These are phyloP conservation scores for Colletotrichum cuscutae DNA, from an alignment of 2,329 filamentous ascomycete species.

Conservation along the genomic window DNA sequence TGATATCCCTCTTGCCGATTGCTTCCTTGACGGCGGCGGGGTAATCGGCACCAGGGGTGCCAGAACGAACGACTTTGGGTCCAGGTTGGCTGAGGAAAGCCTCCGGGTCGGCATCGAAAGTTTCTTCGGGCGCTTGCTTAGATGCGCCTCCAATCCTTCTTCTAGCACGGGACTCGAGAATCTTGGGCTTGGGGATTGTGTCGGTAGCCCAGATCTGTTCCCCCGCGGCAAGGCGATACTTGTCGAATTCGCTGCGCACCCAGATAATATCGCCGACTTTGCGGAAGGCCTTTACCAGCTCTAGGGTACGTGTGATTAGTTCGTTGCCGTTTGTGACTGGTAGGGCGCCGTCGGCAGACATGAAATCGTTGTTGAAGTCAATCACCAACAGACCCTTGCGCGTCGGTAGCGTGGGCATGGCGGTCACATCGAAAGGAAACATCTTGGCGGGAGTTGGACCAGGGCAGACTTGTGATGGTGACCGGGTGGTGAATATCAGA, in stretches of 20 bases:
- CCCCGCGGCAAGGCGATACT: slow-evolving; percentile 66
- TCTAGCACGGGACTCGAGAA: slow-evolving; percentile 39
- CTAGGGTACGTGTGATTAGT: slow-evolving; percentile 74
- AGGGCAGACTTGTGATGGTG: neutral
- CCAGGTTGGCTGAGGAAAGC: slow-evolving; percentile 57
- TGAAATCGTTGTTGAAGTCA: slow-evolving; percentile 92
- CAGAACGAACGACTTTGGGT: slow-evolving; percentile 55
- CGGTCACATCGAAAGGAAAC: slow-evolving; percentile 66
- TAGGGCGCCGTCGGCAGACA: slow-evolving; percentile 74
- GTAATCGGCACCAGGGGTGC: slow-evolving; percentile 58
- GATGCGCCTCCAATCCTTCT: slow-evolving; percentile 13
- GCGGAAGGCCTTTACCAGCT: slow-evolving; percentile 79
- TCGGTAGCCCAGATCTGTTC: slow-evolving; percentile 61
- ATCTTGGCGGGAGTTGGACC: slow-evolving; percentile 45
- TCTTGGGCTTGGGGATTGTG: slow-evolving; percentile 11
- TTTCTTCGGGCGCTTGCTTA: slow-evolving; percentile 28
- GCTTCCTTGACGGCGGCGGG: slow-evolving; percentile 52
- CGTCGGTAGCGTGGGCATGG: slow-evolving; percentile 66
- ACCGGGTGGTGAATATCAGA: neutral
- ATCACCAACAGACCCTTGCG: slow-evolving; percentile 81
- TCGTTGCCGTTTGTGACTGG: slow-evolving; percentile 71
- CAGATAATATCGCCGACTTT: slow-evolving; percentile 79
- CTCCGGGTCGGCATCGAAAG: slow-evolving; percentile 46
- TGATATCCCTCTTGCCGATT: slow-evolving; percentile 60
- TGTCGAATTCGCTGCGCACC: slow-evolving; percentile 80